phyloP scores from a whole-genome alignment of 75 land plant species.

The Selaginella tamariscina region DNA sequence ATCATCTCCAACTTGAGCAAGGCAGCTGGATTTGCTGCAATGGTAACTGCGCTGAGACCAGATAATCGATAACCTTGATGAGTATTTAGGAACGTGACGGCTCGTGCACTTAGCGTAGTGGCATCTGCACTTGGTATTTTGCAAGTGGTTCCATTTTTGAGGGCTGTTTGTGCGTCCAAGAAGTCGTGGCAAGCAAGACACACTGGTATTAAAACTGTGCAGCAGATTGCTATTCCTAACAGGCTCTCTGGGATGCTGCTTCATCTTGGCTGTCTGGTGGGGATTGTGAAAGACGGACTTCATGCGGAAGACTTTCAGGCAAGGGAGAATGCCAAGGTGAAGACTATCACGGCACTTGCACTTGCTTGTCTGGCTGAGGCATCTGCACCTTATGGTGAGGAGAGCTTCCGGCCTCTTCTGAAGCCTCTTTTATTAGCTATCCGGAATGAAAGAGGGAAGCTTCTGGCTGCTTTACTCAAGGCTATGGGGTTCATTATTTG shows the following conservation, averaged over 20 bases:
- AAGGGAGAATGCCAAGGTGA: too few species aligned
- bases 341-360: constrained; percentile 87
- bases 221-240: constrained; percentile 98
- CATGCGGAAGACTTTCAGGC: too few species aligned
- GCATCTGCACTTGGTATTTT: constrained; percentile 96
- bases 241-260: constrained; percentile 98
- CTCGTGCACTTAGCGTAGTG: constrained; percentile 96
- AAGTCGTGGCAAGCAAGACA: constrained; percentile 99
- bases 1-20: constrained; percentile 93
- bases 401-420: constrained; percentile 90
- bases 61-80: constrained; percentile 98
- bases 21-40: constrained; percentile 92
- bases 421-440: constrained; percentile 99
- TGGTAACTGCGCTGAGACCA: constrained; percentile 99
- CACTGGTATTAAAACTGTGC: constrained; percentile 94
- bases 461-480: constrained; percentile 90
- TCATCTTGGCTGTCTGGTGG: constrained; percentile 81
- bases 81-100: constrained; percentile 95
- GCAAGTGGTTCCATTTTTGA: constrained; percentile 79
- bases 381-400: constrained; percentile 93
- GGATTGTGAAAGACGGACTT: constrained; percentile 89
- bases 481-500: constrained; percentile 96
- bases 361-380: constrained; percentile 96
- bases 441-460: constrained; percentile 83
- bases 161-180: constrained; percentile 97